Evolutionary conservation across 202 grass and related monocot species (phyloP).

Genomic region (Zoysia matrella): DNA sequence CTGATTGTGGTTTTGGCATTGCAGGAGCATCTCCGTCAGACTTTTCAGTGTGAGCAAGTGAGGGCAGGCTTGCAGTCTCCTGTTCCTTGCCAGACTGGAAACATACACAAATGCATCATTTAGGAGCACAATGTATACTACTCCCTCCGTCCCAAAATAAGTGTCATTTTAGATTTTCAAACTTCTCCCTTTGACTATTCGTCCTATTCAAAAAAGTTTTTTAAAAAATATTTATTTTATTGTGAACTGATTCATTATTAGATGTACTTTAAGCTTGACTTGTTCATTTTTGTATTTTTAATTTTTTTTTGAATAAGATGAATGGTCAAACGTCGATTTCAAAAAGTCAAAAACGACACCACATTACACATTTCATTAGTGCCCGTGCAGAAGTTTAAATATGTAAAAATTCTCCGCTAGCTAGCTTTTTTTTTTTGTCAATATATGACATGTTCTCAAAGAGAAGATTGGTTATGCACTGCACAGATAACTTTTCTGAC

Average conservation of each 20-base stretch:
- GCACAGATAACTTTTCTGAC: neutral
- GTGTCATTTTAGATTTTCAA: no score
- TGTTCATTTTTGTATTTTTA: no score
- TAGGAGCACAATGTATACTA: no score
- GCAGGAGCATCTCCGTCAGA: conserved; percentile 41
- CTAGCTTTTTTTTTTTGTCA: neutral
- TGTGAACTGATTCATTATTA: no score
- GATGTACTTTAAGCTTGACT: no score
- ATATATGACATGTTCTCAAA: neutral
- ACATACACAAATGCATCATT: conserved; percentile 19
- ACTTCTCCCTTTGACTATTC: no score
- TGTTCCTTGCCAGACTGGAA: conserved; percentile 55
- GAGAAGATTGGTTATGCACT: neutral
- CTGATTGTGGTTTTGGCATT: conserved; percentile 36
- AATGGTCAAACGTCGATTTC: no score
- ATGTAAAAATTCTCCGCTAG: neutral
- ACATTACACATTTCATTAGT: neutral
- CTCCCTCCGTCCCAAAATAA: no score
- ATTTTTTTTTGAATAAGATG: no score
- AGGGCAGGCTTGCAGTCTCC: conserved; percentile 38
- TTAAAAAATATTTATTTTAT: no score
- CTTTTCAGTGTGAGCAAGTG: conserved; percentile 32
- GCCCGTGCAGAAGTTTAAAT: neutral
- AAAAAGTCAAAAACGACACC: no score
- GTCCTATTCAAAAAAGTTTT: no score